Evolutionary conservation across 2,329 filamentous ascomycete genomes (phyloP).

Genomic region (Talaromyces sp.): DNA sequence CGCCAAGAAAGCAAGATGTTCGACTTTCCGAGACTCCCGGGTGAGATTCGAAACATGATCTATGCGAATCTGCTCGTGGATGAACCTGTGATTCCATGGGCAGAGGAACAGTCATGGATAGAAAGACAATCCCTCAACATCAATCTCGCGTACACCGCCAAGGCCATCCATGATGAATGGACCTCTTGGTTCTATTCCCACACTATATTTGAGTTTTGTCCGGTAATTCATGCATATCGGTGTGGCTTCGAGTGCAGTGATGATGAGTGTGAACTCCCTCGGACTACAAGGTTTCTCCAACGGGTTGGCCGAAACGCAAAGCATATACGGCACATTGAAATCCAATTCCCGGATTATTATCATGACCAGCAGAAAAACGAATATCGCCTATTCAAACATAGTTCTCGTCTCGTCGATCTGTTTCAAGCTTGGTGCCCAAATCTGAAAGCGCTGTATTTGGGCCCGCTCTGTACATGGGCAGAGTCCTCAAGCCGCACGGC

Average conservation of each 20-base stretch:
- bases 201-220: background rate
- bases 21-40: background rate
- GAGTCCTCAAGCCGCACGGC: background rate
- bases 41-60: background rate
- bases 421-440: background rate
- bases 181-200: background rate
- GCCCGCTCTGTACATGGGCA: background rate
- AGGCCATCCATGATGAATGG: background rate
- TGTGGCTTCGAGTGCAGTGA: background rate
- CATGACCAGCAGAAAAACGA: background rate
- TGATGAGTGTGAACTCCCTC: background rate
- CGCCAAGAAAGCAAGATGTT: background rate
- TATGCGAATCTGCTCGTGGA: background rate
- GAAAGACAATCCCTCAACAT: background rate
- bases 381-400: background rate
- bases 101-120: background rate
- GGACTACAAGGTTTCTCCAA: background rate
- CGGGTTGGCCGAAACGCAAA: background rate
- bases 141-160: background rate
- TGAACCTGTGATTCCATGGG: background rate
- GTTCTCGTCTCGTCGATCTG: background rate
- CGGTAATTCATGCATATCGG: background rate
- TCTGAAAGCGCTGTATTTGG: background rate
- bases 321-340: background rate
- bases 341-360: background rate